Conservation (phyloP, 2,329 filamentous ascomycete species). For the Talaromyces sp. region DNA sequence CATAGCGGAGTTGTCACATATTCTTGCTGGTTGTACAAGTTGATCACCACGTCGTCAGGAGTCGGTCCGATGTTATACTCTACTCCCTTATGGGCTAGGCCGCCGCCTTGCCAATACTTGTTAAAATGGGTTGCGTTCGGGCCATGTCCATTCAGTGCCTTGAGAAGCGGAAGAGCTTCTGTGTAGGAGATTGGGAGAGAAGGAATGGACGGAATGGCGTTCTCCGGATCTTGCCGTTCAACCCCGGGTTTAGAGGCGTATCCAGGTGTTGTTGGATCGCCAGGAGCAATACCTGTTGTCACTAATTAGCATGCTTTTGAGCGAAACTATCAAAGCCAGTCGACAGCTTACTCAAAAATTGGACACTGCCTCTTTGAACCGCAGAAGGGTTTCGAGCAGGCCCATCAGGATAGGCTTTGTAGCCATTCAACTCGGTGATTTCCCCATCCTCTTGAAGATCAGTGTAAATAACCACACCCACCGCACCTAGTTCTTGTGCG, state of each 20-base stretch:
- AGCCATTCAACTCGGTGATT: slow-evolving; percentile 75
- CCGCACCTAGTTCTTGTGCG: slow-evolving; percentile 83
- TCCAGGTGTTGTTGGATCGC: slow-evolving; percentile 85
- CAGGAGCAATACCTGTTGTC: slow-evolving; percentile 52
- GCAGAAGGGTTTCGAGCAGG: slow-evolving; percentile 83
- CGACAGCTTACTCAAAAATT: slow-evolving; percentile 65
- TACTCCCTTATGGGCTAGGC: slow-evolving; percentile 73
- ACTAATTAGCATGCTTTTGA: not conserved
- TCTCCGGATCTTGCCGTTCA: slow-evolving; percentile 66
- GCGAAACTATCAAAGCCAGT: not conserved
- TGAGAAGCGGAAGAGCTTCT: slow-evolving; percentile 83
- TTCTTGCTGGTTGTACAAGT: slow-evolving; percentile 73
- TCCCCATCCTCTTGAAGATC: slow-evolving; percentile 87
- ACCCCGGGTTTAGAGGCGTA: slow-evolving; percentile 90
- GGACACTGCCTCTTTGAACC: slow-evolving; percentile 82
- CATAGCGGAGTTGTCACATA: slow-evolving; percentile 78
- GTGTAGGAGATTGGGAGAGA: slow-evolving; percentile 86
- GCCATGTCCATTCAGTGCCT: slow-evolving; percentile 83
- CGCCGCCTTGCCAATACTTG: slow-evolving; percentile 67
- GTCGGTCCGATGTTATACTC: slow-evolving; percentile 82
- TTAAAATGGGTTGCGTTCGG: slow-evolving; percentile 71
- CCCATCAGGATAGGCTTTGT: slow-evolving; percentile 74
- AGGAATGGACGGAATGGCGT: slow-evolving; percentile 75
- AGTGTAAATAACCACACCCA: slow-evolving; percentile 77
- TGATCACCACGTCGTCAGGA: slow-evolving; percentile 65